Percentiles rank a stretch among this genome's conserved stretches.
These are phyloP conservation scores for Neospora caninum DNA, from an alignment of 169 alveolate genomes.

Conservation along the genomic window DNA sequence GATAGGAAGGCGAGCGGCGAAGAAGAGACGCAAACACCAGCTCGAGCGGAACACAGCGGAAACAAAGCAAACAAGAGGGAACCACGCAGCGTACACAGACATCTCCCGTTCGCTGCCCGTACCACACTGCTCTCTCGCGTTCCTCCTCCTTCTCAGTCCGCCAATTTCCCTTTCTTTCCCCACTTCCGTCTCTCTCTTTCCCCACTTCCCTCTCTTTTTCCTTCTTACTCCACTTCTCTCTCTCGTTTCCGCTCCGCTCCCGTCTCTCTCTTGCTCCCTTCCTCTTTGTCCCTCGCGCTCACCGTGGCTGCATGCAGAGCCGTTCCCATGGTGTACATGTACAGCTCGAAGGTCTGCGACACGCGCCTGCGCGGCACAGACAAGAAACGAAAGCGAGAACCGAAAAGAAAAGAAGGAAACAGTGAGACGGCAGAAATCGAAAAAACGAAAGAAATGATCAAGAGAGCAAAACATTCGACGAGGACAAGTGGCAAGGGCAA, in stretches of 20 bases:
- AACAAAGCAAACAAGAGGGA: too few species aligned
- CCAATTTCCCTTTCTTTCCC: neutral
- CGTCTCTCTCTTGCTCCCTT: neutral
- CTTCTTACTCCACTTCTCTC: neutral
- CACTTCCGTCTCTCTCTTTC: neutral
- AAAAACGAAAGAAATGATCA: neutral
- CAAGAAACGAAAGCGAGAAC: neutral
- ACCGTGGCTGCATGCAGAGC: conserved; percentile 45
- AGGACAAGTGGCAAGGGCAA: too few species aligned
- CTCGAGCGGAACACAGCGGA: too few species aligned
- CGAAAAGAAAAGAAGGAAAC: neutral
- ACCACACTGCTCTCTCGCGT: too few species aligned
- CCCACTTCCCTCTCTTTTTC: neutral
- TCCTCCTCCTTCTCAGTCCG: too few species aligned
- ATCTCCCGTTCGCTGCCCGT: too few species aligned
- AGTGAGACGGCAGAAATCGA: neutral
- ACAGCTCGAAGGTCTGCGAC: conserved; percentile 22
- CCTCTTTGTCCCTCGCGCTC: neutral
- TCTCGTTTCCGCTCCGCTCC: neutral
- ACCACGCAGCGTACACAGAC: too few species aligned
- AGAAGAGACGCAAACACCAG: too few species aligned
- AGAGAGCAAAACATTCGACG: too few species aligned
- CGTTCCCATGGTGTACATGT: conserved; percentile 49
- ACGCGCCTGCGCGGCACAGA: conserved; percentile 17
- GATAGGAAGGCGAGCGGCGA: too few species aligned